Evolutionary conservation across 2,329 filamentous ascomycete genomes (phyloP), one percentile per base, ranked within the genome.

Genomic region (Exserohilum rostratum): DNA sequence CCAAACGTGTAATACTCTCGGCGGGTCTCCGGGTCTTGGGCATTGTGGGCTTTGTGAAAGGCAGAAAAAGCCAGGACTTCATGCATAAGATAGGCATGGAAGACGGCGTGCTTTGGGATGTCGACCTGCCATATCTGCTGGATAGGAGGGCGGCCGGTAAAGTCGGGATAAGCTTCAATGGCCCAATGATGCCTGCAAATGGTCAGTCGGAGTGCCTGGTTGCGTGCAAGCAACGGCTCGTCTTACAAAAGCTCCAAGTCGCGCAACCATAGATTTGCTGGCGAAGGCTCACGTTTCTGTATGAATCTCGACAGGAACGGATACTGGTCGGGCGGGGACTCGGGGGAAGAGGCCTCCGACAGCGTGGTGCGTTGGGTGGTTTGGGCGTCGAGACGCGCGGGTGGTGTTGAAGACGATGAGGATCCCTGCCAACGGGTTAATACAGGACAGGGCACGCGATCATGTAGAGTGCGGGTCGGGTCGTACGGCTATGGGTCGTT

Each of bases 41-140:
- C 50, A n/a, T 69, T 51, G 39, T 71, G 63, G 3, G 71, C 74
- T 39, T 75, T 68, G 50, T 78, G 73, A 13, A 76, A 64, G 12
- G 77, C 74, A 0, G 78, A 67, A 29, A 76, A 71, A 5, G 78
- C 76, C 10, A 79, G 59, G 3, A 80, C 66, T 10, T 77, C 73
- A 50, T 79, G 53, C 58, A 80, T 70, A 0, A 80, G 60, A 35
- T 76, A 79, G 0, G 60, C 57, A 35, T 76, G 65, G 2, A 56
- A 48, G 6, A 71, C 61, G 25, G 76, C 76, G 40, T 76, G 60
- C 38, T 70, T 66, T 1, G 77, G 74, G 13, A 73, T 67, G 2
- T 64, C 58, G 9, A 71, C 52, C 47, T 63, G 66, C 75, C 75
- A 79, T n/a, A 67, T 62, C 3, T 67, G 46, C 38, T 53, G 58